Evolutionary conservation across 768 basidiomycete genomes (phyloP).

Genomic region (Hericium rajendrae): DNA sequence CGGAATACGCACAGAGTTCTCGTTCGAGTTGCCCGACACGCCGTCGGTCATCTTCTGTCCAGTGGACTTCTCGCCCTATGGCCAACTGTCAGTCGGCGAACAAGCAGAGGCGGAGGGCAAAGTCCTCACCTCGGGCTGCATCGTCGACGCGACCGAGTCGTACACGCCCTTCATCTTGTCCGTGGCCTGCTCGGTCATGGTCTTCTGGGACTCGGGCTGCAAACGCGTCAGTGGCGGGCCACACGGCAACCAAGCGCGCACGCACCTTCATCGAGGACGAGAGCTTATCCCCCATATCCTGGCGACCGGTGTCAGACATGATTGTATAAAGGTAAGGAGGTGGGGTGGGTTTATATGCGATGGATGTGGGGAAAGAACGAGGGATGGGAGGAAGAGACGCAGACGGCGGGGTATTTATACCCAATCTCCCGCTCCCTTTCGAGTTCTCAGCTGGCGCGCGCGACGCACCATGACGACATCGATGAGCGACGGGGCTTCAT

Average conservation of each 20-base stretch:
- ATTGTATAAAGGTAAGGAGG: slow-evolving; percentile 1
- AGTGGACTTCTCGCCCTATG: slow-evolving; percentile 42
- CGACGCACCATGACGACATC: too few relatives aligned
- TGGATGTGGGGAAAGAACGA: neutral
- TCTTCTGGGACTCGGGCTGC: slow-evolving; percentile 53
- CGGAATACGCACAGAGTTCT: slow-evolving; percentile 27
- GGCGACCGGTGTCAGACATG: slow-evolving; percentile 50
- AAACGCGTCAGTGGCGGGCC: neutral
- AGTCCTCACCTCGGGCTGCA: slow-evolving; percentile 38
- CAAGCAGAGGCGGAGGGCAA: neutral
- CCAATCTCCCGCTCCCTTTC: too few relatives aligned
- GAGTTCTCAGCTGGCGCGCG: too few relatives aligned
- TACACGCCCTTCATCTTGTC: slow-evolving; percentile 39
- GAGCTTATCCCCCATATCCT: slow-evolving; percentile 52
- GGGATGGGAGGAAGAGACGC: neutral
- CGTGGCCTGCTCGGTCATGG: slow-evolving; percentile 37
- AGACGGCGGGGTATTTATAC: neutral
- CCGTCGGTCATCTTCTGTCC: slow-evolving; percentile 41
- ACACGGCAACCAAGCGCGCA: neutral
- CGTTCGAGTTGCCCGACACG: slow-evolving; percentile 37
- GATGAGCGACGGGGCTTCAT: too few relatives aligned
- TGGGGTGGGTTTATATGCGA: neutral
- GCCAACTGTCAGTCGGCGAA: neutral
- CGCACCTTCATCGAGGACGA: slow-evolving; percentile 39
- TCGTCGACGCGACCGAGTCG: slow-evolving; percentile 38